phyloP scores from a whole-genome alignment of 352 stramenopile species.

The Saprolegnia diclina region DNA sequence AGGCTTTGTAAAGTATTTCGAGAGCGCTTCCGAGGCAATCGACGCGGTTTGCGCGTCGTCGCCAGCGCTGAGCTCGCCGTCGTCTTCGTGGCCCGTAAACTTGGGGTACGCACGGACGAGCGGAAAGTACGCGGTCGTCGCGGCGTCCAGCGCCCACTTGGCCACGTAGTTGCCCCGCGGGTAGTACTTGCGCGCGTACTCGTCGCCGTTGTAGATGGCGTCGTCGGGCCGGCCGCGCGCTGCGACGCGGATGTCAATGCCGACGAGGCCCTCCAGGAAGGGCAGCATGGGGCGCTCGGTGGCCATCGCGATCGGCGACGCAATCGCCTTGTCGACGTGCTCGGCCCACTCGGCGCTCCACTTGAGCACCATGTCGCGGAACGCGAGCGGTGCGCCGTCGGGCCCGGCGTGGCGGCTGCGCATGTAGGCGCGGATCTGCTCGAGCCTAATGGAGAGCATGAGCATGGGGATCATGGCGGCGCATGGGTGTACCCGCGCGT shows the following conservation, averaged over 20 bases:
- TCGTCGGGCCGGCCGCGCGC: slow-evolving; percentile 60
- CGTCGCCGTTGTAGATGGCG: slow-evolving; percentile 53
- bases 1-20: slow-evolving; percentile 74
- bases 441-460: slow-evolving; percentile 36
- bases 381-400: not conserved
- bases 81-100: slow-evolving; percentile 78
- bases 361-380: slow-evolving; percentile 13
- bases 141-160: slow-evolving; percentile 32
- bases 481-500: slow-evolving; percentile 37
- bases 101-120: slow-evolving; percentile 70
- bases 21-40: slow-evolving; percentile 33
- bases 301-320: slow-evolving; percentile 34
- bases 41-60: slow-evolving; percentile 24
- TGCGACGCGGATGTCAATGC: slow-evolving; percentile 62
- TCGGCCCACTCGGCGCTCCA: slow-evolving; percentile 34
- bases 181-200: slow-evolving; percentile 61
- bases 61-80: slow-evolving; percentile 37
- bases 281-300: slow-evolving; percentile 40
- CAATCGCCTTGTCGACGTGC: slow-evolving; percentile 37
- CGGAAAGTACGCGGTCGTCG: slow-evolving; percentile 37
- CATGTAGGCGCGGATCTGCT: slow-evolving; percentile 20
- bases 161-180: slow-evolving; percentile 71
- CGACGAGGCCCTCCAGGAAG: slow-evolving; percentile 34
- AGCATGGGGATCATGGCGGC: slow-evolving; percentile 25
- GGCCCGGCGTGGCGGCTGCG: not conserved